Conservation (phyloP, 2,329 filamentous ascomycete genomes). For the Grosmannia penicillata region DNA sequence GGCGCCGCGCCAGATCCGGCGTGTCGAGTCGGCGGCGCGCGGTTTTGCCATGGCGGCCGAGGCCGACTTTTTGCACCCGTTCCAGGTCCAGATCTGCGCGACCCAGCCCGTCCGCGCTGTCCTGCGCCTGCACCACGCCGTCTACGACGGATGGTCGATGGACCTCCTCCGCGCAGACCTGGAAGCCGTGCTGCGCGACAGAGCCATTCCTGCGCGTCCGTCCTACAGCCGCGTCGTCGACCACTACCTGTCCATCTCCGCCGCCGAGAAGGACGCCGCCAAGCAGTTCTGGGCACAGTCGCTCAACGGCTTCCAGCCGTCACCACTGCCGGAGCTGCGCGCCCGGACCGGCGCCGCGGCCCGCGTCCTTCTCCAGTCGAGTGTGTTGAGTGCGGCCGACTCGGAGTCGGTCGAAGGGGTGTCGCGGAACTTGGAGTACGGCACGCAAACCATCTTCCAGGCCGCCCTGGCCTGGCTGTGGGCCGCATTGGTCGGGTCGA, state of each 20-base stretch:
- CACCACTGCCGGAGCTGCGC: slow-evolving; percentile 43
- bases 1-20: slow-evolving; percentile 24
- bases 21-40: slow-evolving; percentile 22
- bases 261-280: slow-evolving; percentile 21
- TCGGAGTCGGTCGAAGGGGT: slow-evolving; percentile 18
- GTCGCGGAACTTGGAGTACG: slow-evolving; percentile 30
- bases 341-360: slow-evolving; percentile 10
- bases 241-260: slow-evolving; percentile 23
- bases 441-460: slow-evolving; percentile 62
- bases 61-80: slow-evolving; percentile 35
- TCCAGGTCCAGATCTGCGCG: slow-evolving; percentile 40
- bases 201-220: slow-evolving; percentile 24
- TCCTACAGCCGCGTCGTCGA: slow-evolving; percentile 46
- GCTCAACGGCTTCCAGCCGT: slow-evolving; percentile 40
- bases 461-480: slow-evolving; percentile 54
- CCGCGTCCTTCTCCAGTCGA: slow-evolving; percentile 12
- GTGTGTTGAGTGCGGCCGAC: slow-evolving; percentile 18
- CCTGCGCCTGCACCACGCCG: slow-evolving; percentile 60
- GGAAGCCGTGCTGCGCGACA: slow-evolving; percentile 26
- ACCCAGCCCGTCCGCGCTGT: slow-evolving; percentile 17
- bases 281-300: slow-evolving; percentile 56
- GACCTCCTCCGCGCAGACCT: slow-evolving; percentile 61
- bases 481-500: slow-evolving; percentile 43
- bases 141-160: slow-evolving; percentile 91
- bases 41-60: slow-evolving; percentile 23